These are phyloP conservation scores for Solanum tarapatanum DNA, from an alignment of 257 asterid species.

Conservation along the genomic window DNA sequence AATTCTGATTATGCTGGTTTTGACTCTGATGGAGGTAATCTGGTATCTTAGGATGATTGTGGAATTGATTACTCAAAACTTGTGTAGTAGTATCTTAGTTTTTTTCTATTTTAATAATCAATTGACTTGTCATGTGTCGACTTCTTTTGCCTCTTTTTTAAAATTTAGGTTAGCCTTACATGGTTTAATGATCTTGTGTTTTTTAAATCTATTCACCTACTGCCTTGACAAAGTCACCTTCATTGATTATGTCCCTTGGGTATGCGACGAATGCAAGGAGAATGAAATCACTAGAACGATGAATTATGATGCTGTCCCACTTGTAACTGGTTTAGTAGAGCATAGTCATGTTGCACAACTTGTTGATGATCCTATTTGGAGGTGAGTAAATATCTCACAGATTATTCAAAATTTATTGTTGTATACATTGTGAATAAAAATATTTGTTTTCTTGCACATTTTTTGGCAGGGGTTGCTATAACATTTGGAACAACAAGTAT, in stretches of 20 bases:
- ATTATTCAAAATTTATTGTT: background rate
- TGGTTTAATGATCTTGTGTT: too few relatives aligned
- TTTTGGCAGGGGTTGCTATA: conserved; percentile 39
- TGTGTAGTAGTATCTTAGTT: background rate
- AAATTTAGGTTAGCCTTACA: too few relatives aligned
- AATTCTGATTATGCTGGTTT: background rate
- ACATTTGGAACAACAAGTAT: conserved; percentile 14
- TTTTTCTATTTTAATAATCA: background rate
- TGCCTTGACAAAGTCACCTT: conserved; percentile 4
- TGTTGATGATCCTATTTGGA: conserved; percentile 40
- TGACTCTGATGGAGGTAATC: background rate
- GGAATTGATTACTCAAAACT: background rate
- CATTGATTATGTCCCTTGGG: conserved; percentile 9
- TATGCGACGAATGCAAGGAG: conserved; percentile 1
- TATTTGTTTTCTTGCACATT: background rate
- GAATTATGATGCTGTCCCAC: background rate
- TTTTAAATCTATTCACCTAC: conserved; percentile 1
- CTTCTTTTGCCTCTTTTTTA: too few relatives aligned
- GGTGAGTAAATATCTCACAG: conserved; percentile 20
- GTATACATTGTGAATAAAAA: background rate
- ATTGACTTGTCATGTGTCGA: too few relatives aligned
- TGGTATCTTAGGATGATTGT: background rate
- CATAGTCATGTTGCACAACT: conserved; percentile 6
- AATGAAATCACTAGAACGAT: background rate
- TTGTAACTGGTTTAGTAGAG: background rate